Percentiles rank a stretch among this genome's conserved stretches.
phyloP scores from a whole-genome alignment of 306 rosid genomes.

The Rosa chinensis region DNA sequence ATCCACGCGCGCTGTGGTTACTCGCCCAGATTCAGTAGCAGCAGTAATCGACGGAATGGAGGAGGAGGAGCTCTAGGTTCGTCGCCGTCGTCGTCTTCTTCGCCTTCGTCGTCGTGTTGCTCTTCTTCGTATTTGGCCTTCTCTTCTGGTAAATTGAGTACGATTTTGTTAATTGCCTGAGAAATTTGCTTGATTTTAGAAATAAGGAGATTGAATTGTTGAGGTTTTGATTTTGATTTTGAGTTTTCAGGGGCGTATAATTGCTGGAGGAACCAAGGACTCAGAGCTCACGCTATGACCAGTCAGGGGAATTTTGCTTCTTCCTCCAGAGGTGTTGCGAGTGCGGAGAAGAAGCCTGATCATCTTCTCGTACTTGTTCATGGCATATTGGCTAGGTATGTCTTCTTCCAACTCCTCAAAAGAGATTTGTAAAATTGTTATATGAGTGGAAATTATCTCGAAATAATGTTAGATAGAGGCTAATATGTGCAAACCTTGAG shows the following conservation, averaged over 20 bases:
- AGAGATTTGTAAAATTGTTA: background rate
- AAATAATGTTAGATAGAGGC: background rate
- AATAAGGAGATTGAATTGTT: background rate
- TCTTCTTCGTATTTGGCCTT: conserved; percentile 31
- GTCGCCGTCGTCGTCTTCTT: conserved; percentile 15
- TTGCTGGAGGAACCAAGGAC: conserved; percentile 55
- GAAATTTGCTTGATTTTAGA: too few relatives aligned
- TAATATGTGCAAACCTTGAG: background rate
- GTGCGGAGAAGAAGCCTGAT: conserved; percentile 54
- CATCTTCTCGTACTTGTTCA: conserved; percentile 98
- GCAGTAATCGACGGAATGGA: conserved; percentile 21
- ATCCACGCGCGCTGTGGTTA: conserved; percentile 41
- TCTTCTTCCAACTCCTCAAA: background rate
- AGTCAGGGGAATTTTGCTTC: conserved; percentile 44
- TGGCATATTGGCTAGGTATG: conserved; percentile 93
- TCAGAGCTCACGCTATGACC: conserved; percentile 63
- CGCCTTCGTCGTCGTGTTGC: conserved; percentile 18
- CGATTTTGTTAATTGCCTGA: too few relatives aligned
- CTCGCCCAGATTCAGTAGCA: conserved; percentile 27
- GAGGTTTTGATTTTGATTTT: background rate
- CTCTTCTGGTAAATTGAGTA: conserved; percentile 29
- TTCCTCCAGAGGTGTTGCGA: conserved; percentile 38
- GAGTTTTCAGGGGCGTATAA: conserved; percentile 44
- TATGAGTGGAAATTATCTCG: too few relatives aligned
- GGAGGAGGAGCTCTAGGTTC: conserved; percentile 15